Conservation (phyloP, 2,329 filamentous ascomycete genomes). For the Xylariaceae sp. region DNA sequence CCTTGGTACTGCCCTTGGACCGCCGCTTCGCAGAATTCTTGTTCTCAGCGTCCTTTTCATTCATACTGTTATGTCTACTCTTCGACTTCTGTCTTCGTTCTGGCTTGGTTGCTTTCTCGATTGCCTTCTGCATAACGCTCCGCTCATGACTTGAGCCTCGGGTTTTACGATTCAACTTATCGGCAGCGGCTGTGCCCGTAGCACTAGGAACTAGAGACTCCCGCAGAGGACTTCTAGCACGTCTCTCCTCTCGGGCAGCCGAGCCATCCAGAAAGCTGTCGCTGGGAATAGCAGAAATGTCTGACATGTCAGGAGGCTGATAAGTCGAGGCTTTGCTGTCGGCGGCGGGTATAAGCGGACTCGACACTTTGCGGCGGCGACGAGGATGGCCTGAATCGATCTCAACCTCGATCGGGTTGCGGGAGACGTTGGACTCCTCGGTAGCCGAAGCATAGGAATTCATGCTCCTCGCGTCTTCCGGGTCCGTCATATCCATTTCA, state of each 20-base stretch:
- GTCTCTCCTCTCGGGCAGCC: slow-evolving; percentile 42
- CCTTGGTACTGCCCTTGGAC: slow-evolving; percentile 55
- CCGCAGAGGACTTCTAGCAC: slow-evolving; percentile 48
- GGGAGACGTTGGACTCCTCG: slow-evolving; percentile 76
- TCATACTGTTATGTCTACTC: slow-evolving; percentile 52
- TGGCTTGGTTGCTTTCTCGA: slow-evolving; percentile 45
- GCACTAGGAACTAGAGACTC: slow-evolving; percentile 44
- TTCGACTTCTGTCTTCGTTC: slow-evolving; percentile 55
- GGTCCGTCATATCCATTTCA: slow-evolving; percentile 49
- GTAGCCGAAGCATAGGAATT: slow-evolving; percentile 77
- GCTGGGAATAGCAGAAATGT: slow-evolving; percentile 76
- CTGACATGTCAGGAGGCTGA: slow-evolving; percentile 70
- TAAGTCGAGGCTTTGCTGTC: slow-evolving; percentile 63
- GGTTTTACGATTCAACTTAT: slow-evolving; percentile 50
- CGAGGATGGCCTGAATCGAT: slow-evolving; percentile 64
- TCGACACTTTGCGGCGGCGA: slow-evolving; percentile 62
- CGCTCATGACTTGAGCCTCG: slow-evolving; percentile 48
- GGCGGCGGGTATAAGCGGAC: slow-evolving; percentile 62
- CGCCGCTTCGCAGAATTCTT: slow-evolving; percentile 50
- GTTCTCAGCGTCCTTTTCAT: slow-evolving; percentile 53
- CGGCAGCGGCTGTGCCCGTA: slow-evolving; percentile 43
- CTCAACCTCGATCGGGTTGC: slow-evolving; percentile 85
- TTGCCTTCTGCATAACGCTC: slow-evolving; percentile 38
- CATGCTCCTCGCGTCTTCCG: slow-evolving; percentile 67
- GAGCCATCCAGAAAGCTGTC: slow-evolving; percentile 66